These are phyloP conservation scores for Mycena crocata DNA, from an alignment of 768 basidiomycete species.

Conservation along the genomic window DNA sequence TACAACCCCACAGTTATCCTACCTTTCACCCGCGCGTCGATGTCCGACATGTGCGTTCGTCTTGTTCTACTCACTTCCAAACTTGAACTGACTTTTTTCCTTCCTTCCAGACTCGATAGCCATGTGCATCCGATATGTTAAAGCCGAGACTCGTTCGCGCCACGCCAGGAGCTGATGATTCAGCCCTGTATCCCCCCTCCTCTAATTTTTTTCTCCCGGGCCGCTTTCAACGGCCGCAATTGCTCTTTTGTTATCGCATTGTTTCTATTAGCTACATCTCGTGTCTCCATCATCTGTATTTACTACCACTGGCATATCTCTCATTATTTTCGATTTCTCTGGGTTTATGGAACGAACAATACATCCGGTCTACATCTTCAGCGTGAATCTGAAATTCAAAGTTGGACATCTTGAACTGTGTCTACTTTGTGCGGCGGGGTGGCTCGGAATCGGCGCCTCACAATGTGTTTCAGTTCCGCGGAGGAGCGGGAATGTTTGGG, in stretches of 20 bases:
- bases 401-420: not conserved
- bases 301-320: slow-evolving; percentile 14
- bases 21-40: slow-evolving; percentile 29
- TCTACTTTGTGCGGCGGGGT: not conserved
- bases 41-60: slow-evolving; percentile 36
- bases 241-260: slow-evolving; percentile 1
- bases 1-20: slow-evolving; percentile 24
- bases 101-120: slow-evolving; percentile 23
- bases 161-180: slow-evolving; percentile 20
- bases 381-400: not conserved
- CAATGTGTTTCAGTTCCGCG: no score
- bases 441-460: not conserved
- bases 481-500: no score
- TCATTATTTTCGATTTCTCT: not conserved
- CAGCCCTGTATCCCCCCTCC: slow-evolving; percentile 16
- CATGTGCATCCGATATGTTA: slow-evolving; percentile 36
- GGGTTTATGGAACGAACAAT: slow-evolving; percentile 12
- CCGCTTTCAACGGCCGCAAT: slow-evolving; percentile 13
- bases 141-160: slow-evolving; percentile 33
- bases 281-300: no score
- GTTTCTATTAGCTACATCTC: slow-evolving; percentile 18
- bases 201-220: not conserved
- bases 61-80: not conserved
- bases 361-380: not conserved
- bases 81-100: slow-evolving; percentile 13